Evolutionary conservation across 2,329 filamentous ascomycete species (phyloP), one percentile per base, ranked within the genome.

Genomic region (Ophiobolus disseminans): DNA sequence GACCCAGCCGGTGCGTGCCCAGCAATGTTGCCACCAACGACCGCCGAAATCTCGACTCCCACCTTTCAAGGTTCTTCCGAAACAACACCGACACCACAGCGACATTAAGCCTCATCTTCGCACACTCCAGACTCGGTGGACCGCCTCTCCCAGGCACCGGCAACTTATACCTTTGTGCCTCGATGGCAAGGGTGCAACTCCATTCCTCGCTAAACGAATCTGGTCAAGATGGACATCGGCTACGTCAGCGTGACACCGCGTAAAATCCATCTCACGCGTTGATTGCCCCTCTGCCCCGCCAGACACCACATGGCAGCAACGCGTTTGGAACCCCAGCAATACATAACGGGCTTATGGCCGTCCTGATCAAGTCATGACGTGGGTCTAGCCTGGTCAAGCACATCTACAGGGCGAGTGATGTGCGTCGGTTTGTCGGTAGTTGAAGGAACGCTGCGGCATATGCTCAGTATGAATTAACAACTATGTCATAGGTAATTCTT

Each of bases 331-430:
- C 40, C 43, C 45, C 37, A 45, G 48, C 31, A 31, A 31, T 37
- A 49, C 45, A 42, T 14, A 26, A 48, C 61, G 55, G 55, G 52
- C 54, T 35, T 57, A 48, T 50, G 22, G 40, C 61, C 56, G 44
- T 57, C 48, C 57, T 56, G 22, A 60, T 42, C 45, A 52, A 56
- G 55, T 66, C 62, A 69, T 69, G 66, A 69, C 66, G 66, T 66
- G 41, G 26, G 16, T 32, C 45, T 63, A 62, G 48, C 61, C 59
- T 28, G 20, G 57, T 61, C 52, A 50, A 55, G 63, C 58, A 32
- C 49, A 53, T 66, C 40, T 58, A 62, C 62, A 51, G 60, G 64
- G 57, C 57, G 39, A 56, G 42, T 45, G 41, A 47, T 36, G 58
- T 49, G 37, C 40, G 10, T 28, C 55, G 40, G 46, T 55, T 50